A percentile compares a stretch with the other conserved stretches of the same genome.
Evolutionary conservation across 2,329 filamentous ascomycete genomes (phyloP).

Genomic region (Alternaria sp.): DNA sequence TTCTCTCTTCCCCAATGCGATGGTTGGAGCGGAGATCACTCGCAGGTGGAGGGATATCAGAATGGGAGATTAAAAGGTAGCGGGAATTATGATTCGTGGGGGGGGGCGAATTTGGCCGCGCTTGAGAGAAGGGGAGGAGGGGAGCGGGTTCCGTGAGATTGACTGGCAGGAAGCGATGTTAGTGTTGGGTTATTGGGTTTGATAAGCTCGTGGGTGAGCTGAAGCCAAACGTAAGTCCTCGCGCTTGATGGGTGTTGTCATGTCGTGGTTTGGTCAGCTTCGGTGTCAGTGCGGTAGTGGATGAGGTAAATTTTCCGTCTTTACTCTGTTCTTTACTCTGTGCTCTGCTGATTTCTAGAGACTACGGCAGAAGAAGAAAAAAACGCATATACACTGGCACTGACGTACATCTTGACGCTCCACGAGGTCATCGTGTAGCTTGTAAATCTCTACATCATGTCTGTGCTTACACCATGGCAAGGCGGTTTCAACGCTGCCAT

Average conservation of each 20-base stretch:
- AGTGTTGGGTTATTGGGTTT: slow-evolving; percentile 4
- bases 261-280: neutral
- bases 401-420: neutral
- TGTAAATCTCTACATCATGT: neutral
- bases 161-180: neutral
- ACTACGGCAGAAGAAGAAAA: neutral
- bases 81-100: slow-evolving; percentile 5
- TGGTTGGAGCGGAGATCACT: slow-evolving; percentile 1
- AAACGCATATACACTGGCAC: neutral
- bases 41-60: neutral
- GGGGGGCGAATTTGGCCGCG: slow-evolving; percentile 4
- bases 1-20: too few relatives aligned
- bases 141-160: neutral
- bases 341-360: neutral
- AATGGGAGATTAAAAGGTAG: slow-evolving; percentile 2
- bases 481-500: neutral
- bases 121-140: neutral
- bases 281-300: slow-evolving; percentile 3
- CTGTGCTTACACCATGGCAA: neutral
- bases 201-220: slow-evolving; percentile 4
- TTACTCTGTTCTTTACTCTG: neutral
- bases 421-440: neutral
- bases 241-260: neutral
- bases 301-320: neutral
- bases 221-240: neutral